Conservation (phyloP, 2,329 filamentous ascomycete genomes). For the Pseudogymnoascus sp. region DNA sequence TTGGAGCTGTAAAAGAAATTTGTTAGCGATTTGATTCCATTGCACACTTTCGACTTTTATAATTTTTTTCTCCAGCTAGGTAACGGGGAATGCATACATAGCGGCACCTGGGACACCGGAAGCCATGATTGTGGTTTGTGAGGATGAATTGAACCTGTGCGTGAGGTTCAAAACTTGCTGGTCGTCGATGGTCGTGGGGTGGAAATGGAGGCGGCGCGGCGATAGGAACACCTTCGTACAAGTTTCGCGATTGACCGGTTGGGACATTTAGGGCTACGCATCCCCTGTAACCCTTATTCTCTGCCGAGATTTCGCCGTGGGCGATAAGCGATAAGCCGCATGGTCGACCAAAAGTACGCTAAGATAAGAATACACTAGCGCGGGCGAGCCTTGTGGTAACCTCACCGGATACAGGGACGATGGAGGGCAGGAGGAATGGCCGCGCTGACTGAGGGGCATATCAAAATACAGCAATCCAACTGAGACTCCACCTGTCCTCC, state of each 20-base stretch:
- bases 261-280: constrained; percentile 6
- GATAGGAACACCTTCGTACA: constrained; percentile 2
- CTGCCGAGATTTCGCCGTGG: constrained; percentile 7
- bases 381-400: constrained; percentile 5
- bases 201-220: constrained; percentile 8
- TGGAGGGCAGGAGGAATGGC: not conserved
- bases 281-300: constrained; percentile 10
- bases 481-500: not conserved
- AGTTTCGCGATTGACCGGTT: not conserved
- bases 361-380: constrained; percentile 8
- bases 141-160: constrained; percentile 23
- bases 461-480: not conserved
- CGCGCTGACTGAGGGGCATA: constrained; percentile 6
- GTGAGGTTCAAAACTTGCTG: constrained; percentile 20
- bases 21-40: constrained; percentile 13
- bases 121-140: constrained; percentile 29
- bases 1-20: constrained; percentile 56
- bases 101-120: constrained; percentile 30
- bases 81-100: constrained; percentile 25
- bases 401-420: not conserved
- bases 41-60: not conserved
- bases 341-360: not conserved
- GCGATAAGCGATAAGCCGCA: constrained; percentile 4
- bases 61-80: not conserved
- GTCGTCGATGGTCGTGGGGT: constrained; percentile 22